phyloP scores from a whole-genome alignment of 2,329 filamentous ascomycete species.

The Xylariaceae sp. region DNA sequence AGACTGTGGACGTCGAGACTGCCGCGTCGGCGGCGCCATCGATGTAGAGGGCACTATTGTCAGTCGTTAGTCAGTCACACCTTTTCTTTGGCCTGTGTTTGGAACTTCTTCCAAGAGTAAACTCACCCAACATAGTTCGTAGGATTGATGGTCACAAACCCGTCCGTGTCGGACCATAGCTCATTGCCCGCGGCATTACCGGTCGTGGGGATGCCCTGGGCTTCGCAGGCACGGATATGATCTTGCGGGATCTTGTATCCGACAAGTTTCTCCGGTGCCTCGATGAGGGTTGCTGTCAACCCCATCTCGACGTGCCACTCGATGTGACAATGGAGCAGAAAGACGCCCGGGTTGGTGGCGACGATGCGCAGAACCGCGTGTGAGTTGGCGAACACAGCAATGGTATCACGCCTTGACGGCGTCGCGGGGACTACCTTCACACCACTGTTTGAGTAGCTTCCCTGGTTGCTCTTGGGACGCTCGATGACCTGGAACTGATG shows the following conservation, averaged over 20 bases:
- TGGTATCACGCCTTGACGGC: conserved; percentile 36
- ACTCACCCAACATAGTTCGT: conserved; percentile 28
- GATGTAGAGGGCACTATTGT: conserved; percentile 10
- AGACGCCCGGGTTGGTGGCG: conserved; percentile 50
- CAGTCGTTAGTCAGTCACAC: conserved; percentile 3
- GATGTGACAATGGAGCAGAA: conserved; percentile 55
- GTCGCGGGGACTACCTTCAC: conserved; percentile 23
- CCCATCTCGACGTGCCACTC: conserved; percentile 59
- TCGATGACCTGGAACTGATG: conserved; percentile 52
- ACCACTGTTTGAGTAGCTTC: conserved; percentile 32
- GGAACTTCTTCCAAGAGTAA: neutral
- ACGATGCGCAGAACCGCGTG: conserved; percentile 48
- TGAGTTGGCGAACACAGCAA: conserved; percentile 38
- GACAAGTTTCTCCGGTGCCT: conserved; percentile 53
- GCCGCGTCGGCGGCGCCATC: neutral
- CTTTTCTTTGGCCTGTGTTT: neutral
- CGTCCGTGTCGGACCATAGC: conserved; percentile 26
- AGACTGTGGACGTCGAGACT: neutral
- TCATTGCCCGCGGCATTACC: conserved; percentile 61
- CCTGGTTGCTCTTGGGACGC: conserved; percentile 34
- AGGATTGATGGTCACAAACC: conserved; percentile 30
- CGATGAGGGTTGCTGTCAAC: conserved; percentile 50
- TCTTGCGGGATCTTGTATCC: conserved; percentile 52
- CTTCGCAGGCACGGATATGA: conserved; percentile 46
- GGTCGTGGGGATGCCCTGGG: conserved; percentile 40